A percentile compares a stretch with the other conserved stretches of the same genome.
These are phyloP conservation scores for Wickerhamia fluorescens DNA, from an alignment of 805 yeast genomes.

Conservation along the genomic window DNA sequence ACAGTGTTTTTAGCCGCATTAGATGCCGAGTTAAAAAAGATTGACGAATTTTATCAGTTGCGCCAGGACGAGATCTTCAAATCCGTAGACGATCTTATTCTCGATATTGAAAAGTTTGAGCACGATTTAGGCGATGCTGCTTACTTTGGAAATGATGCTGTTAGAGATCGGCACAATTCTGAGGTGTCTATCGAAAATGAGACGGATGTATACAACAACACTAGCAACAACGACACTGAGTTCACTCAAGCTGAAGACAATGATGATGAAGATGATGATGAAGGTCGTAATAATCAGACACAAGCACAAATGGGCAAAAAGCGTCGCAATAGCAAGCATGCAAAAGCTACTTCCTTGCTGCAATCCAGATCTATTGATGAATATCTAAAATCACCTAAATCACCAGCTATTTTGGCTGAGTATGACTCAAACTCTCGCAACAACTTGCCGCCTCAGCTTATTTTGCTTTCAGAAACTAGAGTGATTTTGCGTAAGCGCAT, in stretches of 20 bases:
- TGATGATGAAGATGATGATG: conserved; percentile 27
- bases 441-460: conserved; percentile 25
- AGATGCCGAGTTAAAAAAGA: conserved; percentile 68
- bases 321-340: not conserved
- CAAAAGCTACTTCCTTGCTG: conserved; percentile 3
- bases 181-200: not conserved
- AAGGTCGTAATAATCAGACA: conserved; percentile 19
- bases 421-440: no score
- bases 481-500: conserved; percentile 41
- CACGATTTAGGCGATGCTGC: conserved; percentile 17
- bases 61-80: conserved; percentile 56
- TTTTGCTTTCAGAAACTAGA: conserved; percentile 41
- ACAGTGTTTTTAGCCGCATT: conserved; percentile 62
- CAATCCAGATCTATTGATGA: conserved; percentile 22
- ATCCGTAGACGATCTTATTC: conserved; percentile 49
- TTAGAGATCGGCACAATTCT: no score
- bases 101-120: conserved; percentile 61
- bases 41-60: conserved; percentile 63
- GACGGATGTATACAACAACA: conserved; percentile 3
- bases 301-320: conserved; percentile 4
- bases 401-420: conserved; percentile 26
- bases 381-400: conserved; percentile 30
- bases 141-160: conserved; percentile 4
- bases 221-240: conserved; percentile 27
- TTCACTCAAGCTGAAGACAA: conserved; percentile 24